Evolutionary conservation across 352 stramenopile genomes (phyloP), one percentile per base, ranked within the genome.

Genomic region (Pythium oligandrum): DNA sequence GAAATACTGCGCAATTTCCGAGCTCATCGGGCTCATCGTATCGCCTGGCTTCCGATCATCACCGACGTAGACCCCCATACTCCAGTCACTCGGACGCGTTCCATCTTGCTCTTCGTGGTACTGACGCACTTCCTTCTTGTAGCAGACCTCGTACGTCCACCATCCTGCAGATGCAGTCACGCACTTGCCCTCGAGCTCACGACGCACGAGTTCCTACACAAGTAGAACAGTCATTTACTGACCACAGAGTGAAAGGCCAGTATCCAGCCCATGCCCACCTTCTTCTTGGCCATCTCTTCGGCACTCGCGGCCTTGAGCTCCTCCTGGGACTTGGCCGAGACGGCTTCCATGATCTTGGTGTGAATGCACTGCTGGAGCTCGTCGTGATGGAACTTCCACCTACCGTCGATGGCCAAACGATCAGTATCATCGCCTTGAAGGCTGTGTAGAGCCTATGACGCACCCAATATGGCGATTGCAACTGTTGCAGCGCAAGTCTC

Each of bases 141-240:
- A 92, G 69, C 82, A 94, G 2, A 92, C 55, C 53, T 92, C 64
- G 57, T 94, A 94, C n/a, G 79, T 83, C 84, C 84, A 94, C 84
- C 84, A 94, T 4, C 78, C 82, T 17, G 70, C 61, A 32, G 62
- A 70, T 39, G 80, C 72, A 36, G 75, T 63, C n/a, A 92, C 31
- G 55, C 84, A 92, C 17, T 71, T 64, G 8, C 70, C 69, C n/a
- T 75, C 63, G 6, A 88, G 59, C 40, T 71, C 78, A 11, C 75
- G 62, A 6, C 68, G 67, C 11, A 89, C 78, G 11, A 86, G 46
- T 51, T 64, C 51, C 61, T 69, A 46, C 2, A 8, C 3, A 17
- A 48, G 9, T 48, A 30, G 17, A 48, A 48, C 17, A 26, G 17
- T 26, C 9, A 48, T 48, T 30, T 48, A 48, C 43, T 48, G 9